Conservation (phyloP, 2,329 filamentous ascomycete genomes). For the Graphilbum ipis-grandicollis region DNA sequence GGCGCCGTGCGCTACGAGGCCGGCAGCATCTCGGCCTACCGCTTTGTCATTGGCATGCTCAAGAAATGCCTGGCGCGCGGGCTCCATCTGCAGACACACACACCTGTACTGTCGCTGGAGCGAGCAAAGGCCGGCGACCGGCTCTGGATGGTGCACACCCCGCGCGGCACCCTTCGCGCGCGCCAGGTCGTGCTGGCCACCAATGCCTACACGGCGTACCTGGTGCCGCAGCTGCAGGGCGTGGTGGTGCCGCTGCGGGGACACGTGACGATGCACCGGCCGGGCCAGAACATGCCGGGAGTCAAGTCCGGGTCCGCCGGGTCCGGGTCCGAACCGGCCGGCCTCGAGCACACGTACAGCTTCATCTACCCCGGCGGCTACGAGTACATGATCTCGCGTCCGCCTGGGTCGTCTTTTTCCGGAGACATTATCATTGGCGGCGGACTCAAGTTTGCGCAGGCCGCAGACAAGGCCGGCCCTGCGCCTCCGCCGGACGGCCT, state of each 20-base stretch:
- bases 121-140: slow-evolving; percentile 3
- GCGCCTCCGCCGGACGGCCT: too few relatives aligned
- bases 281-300: slow-evolving; percentile 17
- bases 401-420: slow-evolving; percentile 21
- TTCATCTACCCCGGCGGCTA: slow-evolving; percentile 44
- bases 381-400: slow-evolving; percentile 49
- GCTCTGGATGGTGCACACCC: slow-evolving; percentile 22
- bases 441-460: slow-evolving; percentile 18
- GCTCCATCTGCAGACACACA: slow-evolving; percentile 34
- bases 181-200: slow-evolving; percentile 31
- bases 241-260: slow-evolving; percentile 31
- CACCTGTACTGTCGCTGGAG: slow-evolving; percentile 19
- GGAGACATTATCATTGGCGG: slow-evolving; percentile 47
- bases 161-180: slow-evolving; percentile 22
- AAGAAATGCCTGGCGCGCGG: slow-evolving; percentile 24
- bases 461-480: slow-evolving; percentile 28
- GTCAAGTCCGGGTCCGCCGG: neutral
- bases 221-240: slow-evolving; percentile 25
- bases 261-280: slow-evolving; percentile 27
- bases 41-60: slow-evolving; percentile 23
- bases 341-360: slow-evolving; percentile 31
- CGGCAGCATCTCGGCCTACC: slow-evolving; percentile 23
- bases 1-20: slow-evolving; percentile 29
- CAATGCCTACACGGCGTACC: slow-evolving; percentile 31
- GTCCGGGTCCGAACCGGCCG: too few relatives aligned